Base-by-base conservation (phyloP, 148 eudicot genomes). In the Silene conica region DNA sequence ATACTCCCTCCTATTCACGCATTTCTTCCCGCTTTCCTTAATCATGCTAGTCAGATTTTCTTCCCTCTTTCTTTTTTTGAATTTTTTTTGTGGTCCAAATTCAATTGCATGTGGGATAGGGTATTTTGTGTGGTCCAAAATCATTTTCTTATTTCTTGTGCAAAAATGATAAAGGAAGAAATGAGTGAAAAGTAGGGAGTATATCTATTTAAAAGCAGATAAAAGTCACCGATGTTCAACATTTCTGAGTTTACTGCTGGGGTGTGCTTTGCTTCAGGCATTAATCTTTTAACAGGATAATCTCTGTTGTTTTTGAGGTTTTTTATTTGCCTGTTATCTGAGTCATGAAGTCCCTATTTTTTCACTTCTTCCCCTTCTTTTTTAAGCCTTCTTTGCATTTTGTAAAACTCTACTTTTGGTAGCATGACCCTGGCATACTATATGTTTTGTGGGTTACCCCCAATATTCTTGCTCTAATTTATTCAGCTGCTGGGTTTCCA, bases 401-500 rank as follows among this genome's bases (percentile, higher is more conserved):
- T 23, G 22, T 48, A 38, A 19, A 34, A 46, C 50, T 18, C 20
- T 28, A 43, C 23, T 18, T 20, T 2, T 7, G 54, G 34, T 46
- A 67, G 57, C 48, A n/a, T 60, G 73, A 41, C 21, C 46, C 45
- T 23, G 58, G 38, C 52, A 45, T 41, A 63, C 66, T 18, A 41
- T 67, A 41, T 58, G 31, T 21, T 46, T 14, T 41, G 43, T 45
- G 63, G 38, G 12, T 69, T 25, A 9, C 6, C 50, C 45, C 19
- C 13, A 18, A 13, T 71, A n/a, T 65, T 59, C 64, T 66, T 67
- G 18, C 6, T 63, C 26, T 67, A 41, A 67, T 76, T 9, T 22
- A 14, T 21, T 61, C 62, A 67, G 48, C 67, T 79, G 38, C 74
- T 52, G 11, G 18, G 55, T 72, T 80, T 20, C 38, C 88, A 95